Base-by-base conservation (phyloP, 768 basidiomycete genomes). In the Naganishia vaughanmartiniae region DNA sequence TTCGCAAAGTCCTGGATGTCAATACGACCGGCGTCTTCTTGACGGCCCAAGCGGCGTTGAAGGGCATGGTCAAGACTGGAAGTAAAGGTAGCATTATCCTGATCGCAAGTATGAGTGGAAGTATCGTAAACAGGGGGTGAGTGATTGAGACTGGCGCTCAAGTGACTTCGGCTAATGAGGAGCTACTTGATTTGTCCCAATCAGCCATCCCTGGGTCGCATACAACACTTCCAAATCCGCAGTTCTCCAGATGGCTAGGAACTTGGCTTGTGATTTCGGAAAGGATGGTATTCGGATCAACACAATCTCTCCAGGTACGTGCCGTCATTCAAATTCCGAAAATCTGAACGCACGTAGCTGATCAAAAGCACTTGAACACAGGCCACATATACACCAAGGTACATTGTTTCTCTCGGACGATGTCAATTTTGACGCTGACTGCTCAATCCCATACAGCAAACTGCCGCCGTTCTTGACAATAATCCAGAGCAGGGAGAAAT, bases 111-210 rank as follows among this genome's bases (percentile, higher is more conserved):
- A 87, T 88, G 85, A 86, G 84, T 5, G 88, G 87, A 4, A 85
- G 84, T n/a, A 84, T 91, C 73, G 88, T 89, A 60, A 90, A 91
- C 80, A 85, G 60, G 46, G 83, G 80, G 90, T 89, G 70, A 66
- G 83, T 65, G 0, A 31, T 4, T 1, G 2, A 45, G 2, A 4
- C 24, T 24, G 31, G 28, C 24, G 28, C n/a, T 39, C 11, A 10
- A 19, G 33, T 65, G 26, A 45, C 11, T 42, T 24, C 17, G 60
- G 26, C 39, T 42, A n/a, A n/a, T n/a, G 21, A 34, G 26, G 21
- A 26, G 51, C 28, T 31, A 33, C 31, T 12, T 31, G 12, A 5
- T 17, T n/a, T 30, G 42, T 14, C 30, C 4, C 2, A 34, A 46
- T 30, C 36, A 54, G 66, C 1, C 67, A 72, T 36, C 66, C 67